These are phyloP conservation scores for Cercospora sp. DNA, from an alignment of 2,329 filamentous ascomycete species.

Conservation along the genomic window DNA sequence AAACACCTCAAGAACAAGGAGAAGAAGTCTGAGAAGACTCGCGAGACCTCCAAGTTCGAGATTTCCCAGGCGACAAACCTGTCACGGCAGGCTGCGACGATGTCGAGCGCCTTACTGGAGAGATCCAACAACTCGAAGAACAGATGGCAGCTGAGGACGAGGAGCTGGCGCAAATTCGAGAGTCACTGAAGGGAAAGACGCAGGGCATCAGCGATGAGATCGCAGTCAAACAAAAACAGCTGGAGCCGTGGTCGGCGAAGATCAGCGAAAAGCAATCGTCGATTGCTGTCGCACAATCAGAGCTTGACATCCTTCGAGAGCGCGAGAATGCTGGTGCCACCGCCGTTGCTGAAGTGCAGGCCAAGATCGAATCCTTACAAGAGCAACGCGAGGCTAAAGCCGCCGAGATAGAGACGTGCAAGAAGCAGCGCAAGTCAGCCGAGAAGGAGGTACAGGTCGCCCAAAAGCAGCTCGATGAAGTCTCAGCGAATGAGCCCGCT, in stretches of 20 bases:
- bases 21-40: conserved; percentile 91
- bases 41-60: conserved; percentile 73
- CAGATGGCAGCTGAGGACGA: conserved; percentile 76
- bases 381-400: conserved; percentile 70
- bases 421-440: conserved; percentile 68
- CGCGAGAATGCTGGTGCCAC: conserved; percentile 84
- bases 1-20: conserved; percentile 90
- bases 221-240: conserved; percentile 82
- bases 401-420: conserved; percentile 72
- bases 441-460: conserved; percentile 74
- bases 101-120: conserved; percentile 71
- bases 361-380: conserved; percentile 74
- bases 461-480: conserved; percentile 69
- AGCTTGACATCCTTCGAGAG: conserved; percentile 87
- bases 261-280: conserved; percentile 94
- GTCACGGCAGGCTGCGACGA: conserved; percentile 77
- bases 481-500: conserved; percentile 76
- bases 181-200: conserved; percentile 90
- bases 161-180: conserved; percentile 79
- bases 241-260: conserved; percentile 96
- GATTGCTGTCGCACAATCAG: conserved; percentile 91
- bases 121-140: conserved; percentile 74
- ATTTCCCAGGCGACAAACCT: conserved; percentile 73
- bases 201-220: conserved; percentile 93
- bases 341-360: conserved; percentile 77